phyloP scores from a whole-genome alignment of 1,284 basidiomycete genomes.

The Earliella scabrosa region DNA sequence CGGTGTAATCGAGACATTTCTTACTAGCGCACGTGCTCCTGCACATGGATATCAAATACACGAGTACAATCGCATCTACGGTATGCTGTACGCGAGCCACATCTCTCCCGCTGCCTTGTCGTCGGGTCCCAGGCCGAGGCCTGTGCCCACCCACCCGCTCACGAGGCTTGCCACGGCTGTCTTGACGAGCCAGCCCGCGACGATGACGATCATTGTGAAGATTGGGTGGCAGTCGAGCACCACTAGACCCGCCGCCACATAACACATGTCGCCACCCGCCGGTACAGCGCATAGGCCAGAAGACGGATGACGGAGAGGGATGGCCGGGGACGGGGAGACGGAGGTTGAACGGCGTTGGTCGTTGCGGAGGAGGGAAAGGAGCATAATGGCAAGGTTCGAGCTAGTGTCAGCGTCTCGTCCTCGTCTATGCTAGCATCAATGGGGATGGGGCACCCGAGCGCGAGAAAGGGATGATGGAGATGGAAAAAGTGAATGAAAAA shows the following conservation, averaged over 20 bases:
- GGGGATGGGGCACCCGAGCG: no score
- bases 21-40: no score
- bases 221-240: slow-evolving; percentile 76
- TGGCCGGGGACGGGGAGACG: no score
- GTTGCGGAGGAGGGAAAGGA: neutral
- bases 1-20: no score
- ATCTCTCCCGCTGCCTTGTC: slow-evolving; percentile 54
- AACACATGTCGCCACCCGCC: no score
- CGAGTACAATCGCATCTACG: slow-evolving; percentile 41
- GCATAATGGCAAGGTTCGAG: no score
- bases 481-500: neutral
- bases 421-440: no score
- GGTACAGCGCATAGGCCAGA: neutral
- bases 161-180: slow-evolving; percentile 64
- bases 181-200: slow-evolving; percentile 79
- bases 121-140: slow-evolving; percentile 58
- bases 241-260: slow-evolving; percentile 45
- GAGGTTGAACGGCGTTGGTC: no score
- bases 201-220: slow-evolving; percentile 78
- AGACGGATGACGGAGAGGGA: neutral
- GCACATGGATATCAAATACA: no score
- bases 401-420: neutral
- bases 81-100: slow-evolving; percentile 82
- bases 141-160: slow-evolving; percentile 62
- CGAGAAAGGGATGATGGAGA: no score